Percentiles rank a stretch among this genome's conserved stretches.
These are phyloP conservation scores for Pycnococcus provasolii DNA, from an alignment of 139 green algal genomes.

Conservation along the genomic window DNA sequence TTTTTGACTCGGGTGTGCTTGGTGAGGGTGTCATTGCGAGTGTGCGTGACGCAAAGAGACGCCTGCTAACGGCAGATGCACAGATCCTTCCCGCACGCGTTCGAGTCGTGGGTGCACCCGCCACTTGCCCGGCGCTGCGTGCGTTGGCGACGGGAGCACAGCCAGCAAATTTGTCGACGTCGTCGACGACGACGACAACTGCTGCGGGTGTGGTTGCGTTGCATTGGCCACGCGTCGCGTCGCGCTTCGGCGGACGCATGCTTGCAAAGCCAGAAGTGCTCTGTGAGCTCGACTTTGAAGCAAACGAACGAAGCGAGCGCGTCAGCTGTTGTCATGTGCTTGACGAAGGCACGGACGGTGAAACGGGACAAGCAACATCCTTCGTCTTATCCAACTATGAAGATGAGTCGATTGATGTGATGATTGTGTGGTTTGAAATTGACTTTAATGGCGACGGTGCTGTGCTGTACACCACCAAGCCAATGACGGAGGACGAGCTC, in stretches of 20 bases:
- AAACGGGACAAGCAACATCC: background rate
- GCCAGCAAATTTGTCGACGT: too few relatives aligned
- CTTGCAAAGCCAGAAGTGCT: too few relatives aligned
- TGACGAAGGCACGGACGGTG: background rate
- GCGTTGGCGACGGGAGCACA: background rate
- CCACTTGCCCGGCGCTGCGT: background rate
- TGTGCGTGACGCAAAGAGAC: background rate
- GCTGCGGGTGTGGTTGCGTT: background rate
- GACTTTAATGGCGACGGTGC: background rate
- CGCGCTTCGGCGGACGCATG: background rate
- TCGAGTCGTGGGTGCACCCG: background rate
- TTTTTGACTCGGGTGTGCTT: slow-evolving; percentile 2
- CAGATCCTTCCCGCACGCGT: background rate
- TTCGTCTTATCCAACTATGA: background rate
- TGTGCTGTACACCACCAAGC: background rate
- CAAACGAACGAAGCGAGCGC: background rate
- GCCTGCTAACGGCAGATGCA: background rate
- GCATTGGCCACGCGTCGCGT: background rate
- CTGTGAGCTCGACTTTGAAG: background rate
- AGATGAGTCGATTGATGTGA: background rate
- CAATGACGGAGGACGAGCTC: background rate
- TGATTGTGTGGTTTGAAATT: background rate
- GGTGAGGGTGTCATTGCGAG: background rate
- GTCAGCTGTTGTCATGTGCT: background rate
- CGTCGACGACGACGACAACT: too few relatives aligned